Evolutionary conservation across 306 rosid species (phyloP).

Genomic region (Cicer bijugum): DNA sequence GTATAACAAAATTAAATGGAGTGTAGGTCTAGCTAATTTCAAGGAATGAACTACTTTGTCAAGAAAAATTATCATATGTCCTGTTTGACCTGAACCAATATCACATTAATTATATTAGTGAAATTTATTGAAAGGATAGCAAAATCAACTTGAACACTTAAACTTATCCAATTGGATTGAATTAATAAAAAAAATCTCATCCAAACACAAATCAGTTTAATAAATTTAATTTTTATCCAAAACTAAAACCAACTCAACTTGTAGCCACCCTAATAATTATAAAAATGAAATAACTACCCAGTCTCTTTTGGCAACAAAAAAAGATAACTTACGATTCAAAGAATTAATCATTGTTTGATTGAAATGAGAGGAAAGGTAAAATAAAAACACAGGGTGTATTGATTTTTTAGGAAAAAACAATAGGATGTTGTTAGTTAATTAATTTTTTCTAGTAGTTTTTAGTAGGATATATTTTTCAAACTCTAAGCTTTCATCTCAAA

Average conservation of each 20-base stretch:
- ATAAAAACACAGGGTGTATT: neutral
- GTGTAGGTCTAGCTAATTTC: neutral
- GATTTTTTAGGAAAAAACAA: too few relatives aligned
- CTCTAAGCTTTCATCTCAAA: too few relatives aligned
- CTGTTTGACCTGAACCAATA: neutral
- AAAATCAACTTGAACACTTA: constrained; percentile 3
- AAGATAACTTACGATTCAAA: neutral
- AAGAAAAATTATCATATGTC: neutral
- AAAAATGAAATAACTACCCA: neutral
- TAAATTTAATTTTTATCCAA: neutral
- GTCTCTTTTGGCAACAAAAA: neutral
- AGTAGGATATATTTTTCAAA: too few relatives aligned
- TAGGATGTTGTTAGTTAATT: too few relatives aligned
- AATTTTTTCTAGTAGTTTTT: too few relatives aligned
- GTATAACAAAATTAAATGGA: neutral
- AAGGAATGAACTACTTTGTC: neutral
- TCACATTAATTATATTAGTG: neutral
- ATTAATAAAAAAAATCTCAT: neutral
- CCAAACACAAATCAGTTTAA: neutral
- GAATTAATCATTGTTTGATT: neutral
- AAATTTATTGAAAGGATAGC: neutral
- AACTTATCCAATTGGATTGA: constrained; percentile 23
- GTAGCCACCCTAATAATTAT: neutral
- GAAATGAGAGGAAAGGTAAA: neutral
- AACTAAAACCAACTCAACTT: neutral